These are phyloP conservation scores for Cystobasidium sp. DNA, from an alignment of 1,284 basidiomycete genomes.

Conservation along the genomic window DNA sequence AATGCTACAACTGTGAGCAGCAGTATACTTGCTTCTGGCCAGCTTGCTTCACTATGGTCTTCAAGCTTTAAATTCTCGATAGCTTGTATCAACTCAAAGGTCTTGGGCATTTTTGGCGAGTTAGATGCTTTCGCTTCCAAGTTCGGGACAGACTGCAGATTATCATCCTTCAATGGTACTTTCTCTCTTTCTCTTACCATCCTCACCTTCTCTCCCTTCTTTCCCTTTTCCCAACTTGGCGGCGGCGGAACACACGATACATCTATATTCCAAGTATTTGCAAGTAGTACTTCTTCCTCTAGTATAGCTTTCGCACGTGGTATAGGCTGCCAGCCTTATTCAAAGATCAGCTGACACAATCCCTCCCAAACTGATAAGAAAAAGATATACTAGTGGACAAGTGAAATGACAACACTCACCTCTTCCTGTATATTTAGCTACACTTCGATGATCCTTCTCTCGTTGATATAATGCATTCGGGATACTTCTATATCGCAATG, in stretches of 20 bases:
- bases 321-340: slow-evolving; percentile 39
- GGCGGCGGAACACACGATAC: slow-evolving; percentile 28
- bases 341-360: neutral
- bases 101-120: too few relatives aligned
- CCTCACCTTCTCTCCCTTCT: neutral
- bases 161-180: too few relatives aligned
- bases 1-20: too few relatives aligned
- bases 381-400: neutral
- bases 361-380: too few relatives aligned
- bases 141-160: too few relatives aligned
- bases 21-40: too few relatives aligned
- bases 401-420: slow-evolving; percentile 11
- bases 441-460: slow-evolving; percentile 19
- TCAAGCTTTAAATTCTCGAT: too few relatives aligned
- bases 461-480: slow-evolving; percentile 28
- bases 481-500: slow-evolving; percentile 30
- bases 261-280: slow-evolving; percentile 41
- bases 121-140: too few relatives aligned
- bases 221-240: neutral
- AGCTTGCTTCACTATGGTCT: too few relatives aligned
- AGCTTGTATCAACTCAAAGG: too few relatives aligned
- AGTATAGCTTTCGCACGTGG: slow-evolving; percentile 22
- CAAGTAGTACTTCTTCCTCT: slow-evolving; percentile 43
- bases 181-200: too few relatives aligned
- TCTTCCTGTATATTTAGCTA: slow-evolving; percentile 37